Evolutionary conservation across 306 rosid species (phyloP), one percentile per base, ranked within the genome.

Genomic region (Fagus crenata): DNA sequence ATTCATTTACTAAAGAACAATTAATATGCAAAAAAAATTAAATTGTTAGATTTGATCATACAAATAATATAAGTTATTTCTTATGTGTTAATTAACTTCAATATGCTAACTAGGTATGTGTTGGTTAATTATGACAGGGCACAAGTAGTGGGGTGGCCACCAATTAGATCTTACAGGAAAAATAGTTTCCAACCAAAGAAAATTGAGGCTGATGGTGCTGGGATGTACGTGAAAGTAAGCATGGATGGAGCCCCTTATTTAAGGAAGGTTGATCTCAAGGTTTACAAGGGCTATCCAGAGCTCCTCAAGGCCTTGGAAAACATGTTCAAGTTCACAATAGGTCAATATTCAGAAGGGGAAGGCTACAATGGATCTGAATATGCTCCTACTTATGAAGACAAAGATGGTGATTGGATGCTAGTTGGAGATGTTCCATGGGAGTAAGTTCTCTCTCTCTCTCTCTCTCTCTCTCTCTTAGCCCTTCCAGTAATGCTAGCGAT

Each of bases 61-160:
- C 51, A 9, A 46, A 46, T 46, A 46, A 4, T 46, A 46, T 46
- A 46, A 46, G 14, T 46, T 55, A 55, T 7, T 55, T 6, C 3
- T 55, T 18, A 6, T n/a, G 61, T 18, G 13, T 55, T n/a, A 55
- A 55, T 28, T 39, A 17, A 11, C 54, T 8, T 39, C n/a, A 9
- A 46, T 31, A 32, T 7, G 49, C 14, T 69, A 32, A 73, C 14
- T 17, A 37, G 69, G 31, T 65, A 5, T 55, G 42, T 22, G 22
- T 17, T 53, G 73, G 31, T n/a, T 54, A 18, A 59, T 31, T 7
- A 22, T 59, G 32, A 80, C 86, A 94, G 97, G 76, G 84, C 82
- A n/a, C 97, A 92, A 81, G 89, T 92, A 18, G 93, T 95, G 28
- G 99, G 99, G 56, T 95, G 99, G 97, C 99, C 97, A 7, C 99